Evolutionary conservation across 139 green algal species (phyloP), one percentile per base, ranked within the genome.

Genomic region (Raphidocelis subcapitata): DNA sequence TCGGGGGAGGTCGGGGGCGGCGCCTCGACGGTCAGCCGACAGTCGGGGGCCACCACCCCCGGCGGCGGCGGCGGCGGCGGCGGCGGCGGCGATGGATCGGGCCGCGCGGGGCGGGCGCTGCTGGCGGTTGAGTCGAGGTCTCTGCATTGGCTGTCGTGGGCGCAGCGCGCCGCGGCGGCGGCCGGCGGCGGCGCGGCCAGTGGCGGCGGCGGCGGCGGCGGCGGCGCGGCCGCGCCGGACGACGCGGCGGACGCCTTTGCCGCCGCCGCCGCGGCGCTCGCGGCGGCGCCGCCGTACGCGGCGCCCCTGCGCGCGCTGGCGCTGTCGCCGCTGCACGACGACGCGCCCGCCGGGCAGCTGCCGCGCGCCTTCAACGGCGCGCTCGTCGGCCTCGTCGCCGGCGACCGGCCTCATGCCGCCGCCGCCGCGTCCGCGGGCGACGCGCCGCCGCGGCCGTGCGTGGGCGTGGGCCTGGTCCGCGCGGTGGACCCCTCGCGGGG

Each of bases 401-500:
- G 37, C 37, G 64, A 47, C 51, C 32, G 33, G 5, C 31, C 16
- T 32, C 15, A 1, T 37, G 20, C 3, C 24, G 2, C 37, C 47
- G 55, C 36, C 47, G 56, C 56, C 62, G 59, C 20, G 44, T 29
- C 29, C 3, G 3, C 36, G 18, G 33, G 3, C 21, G 8, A 37
- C 29, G 73, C 74, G 55, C 79, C 56, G 37, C 74, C 76, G 35
- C 51, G 64, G 24, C 65, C 75, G 18, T 96, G 91, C 77, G 24
- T 94, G 62, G 91, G 91, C 0, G 12, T 96, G 12, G 91, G 85
- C 37, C 65, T 96, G 16, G 84, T 96, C 5, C 76, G 90, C 0
- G 80, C 77, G 0, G 81, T 92, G 18, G 87, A 95, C 62, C 67
- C 76, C 33, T 20, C 3, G 1, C 8, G 3, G 1, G 32, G 83